A percentile compares a stretch with the other conserved stretches of the same genome.
These are phyloP conservation scores for Teratosphaeria zuluensis DNA, from an alignment of 2,329 filamentous ascomycete species.

Conservation along the genomic window DNA sequence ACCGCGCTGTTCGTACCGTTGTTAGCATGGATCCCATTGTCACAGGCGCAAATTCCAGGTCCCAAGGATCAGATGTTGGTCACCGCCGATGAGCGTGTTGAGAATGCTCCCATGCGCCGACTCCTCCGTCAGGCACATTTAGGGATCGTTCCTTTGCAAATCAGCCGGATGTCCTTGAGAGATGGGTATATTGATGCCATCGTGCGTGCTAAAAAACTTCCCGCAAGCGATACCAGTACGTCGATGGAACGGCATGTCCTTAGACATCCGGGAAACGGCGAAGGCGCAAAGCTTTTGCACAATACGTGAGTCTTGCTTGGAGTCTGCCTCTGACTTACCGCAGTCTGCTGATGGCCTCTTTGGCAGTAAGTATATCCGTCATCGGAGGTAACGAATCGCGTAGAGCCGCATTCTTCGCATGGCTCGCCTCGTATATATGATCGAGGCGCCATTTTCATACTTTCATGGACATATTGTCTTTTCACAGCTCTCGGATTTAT, in stretches of 20 bases:
- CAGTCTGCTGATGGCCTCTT: conserved; percentile 63
- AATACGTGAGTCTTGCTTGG: neutral
- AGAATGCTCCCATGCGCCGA: neutral
- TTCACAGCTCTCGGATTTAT: neutral
- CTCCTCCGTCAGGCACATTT: too few relatives aligned
- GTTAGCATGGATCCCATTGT: neutral
- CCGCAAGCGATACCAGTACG: too few relatives aligned
- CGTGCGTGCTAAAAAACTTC: too few relatives aligned
- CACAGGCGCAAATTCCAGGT: neutral
- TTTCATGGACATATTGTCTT: conserved; percentile 7
- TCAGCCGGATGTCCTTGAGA: too few relatives aligned
- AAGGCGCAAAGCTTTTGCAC: too few relatives aligned
- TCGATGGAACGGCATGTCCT: too few relatives aligned
- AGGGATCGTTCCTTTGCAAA: too few relatives aligned
- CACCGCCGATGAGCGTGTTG: neutral
- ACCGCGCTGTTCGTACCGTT: conserved; percentile 14
- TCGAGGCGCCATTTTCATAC: conserved; percentile 6
- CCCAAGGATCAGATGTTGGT: neutral
- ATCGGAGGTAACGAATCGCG: conserved; percentile 57
- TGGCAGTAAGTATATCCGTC: conserved; percentile 71
- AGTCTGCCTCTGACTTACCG: conserved; percentile 40
- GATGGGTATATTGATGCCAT: too few relatives aligned
- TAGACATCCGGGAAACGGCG: too few relatives aligned
- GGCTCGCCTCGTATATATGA: neutral
- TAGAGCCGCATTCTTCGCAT: conserved; percentile 54